Base-by-base conservation (phyloP, 805 yeast genomes). In the Saturnispora diversa region DNA sequence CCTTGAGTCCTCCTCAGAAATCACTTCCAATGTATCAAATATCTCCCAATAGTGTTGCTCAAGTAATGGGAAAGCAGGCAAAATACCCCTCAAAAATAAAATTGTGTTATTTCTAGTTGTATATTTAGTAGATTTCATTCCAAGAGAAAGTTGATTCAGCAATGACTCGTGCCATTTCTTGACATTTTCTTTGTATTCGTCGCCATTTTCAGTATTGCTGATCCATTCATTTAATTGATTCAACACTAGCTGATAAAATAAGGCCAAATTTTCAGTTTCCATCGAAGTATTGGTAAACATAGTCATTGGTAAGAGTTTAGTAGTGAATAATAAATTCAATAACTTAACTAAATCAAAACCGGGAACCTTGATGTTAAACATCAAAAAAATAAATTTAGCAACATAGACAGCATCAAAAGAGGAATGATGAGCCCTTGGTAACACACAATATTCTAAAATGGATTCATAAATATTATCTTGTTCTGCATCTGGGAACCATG, bases 211-310 rank as follows among this genome's bases (percentile, higher is more conserved):
- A 10, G 60, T 59, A 8, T 55, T 47, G 1, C 55, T 54, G 68
- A 83, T 74, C 60, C 61, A 58, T 1, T 13, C 32, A 26, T 54
- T 48, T 13, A 59, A 38, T 47, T 51, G 44, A 41, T 73, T 71
- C 31, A 85, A 60, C 1, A 82, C 46, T 19, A 74, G 77, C 20
- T 74, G 65, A 49, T 75, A 73, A 49, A 88, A 87, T 10, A 84
- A 58, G 3, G 95, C 95, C 28, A 87, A 57, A 53, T 84, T 83
- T 50, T 87, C 94, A 2, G 94, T 78, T 53, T 88, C 96, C 4
- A 68, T 59, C 0, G 84, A 70, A 0, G 96, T 83, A 40, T 77
- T 72, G 2, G 90, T 75, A 50, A 74, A 80, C 10, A 87, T 53
- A 2, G 84, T 70, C 3, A 80, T 71, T 35, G 68, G 69, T 35